Base-by-base conservation (phyloP, 495 filamentous ascomycete species). In the Cairneyella variabilis region DNA sequence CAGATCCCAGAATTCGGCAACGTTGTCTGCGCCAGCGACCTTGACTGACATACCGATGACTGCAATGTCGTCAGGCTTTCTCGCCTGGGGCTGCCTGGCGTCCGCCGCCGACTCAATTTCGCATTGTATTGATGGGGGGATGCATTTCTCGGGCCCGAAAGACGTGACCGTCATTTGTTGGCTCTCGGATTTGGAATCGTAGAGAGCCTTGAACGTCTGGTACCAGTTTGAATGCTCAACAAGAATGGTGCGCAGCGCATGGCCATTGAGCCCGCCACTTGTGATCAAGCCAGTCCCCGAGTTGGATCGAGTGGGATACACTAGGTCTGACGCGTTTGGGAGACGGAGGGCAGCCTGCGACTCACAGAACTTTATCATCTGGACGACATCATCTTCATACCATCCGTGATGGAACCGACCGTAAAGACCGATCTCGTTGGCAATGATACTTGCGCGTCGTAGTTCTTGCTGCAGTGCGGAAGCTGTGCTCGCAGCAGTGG, bases 31-130 rank as follows among this genome's bases (percentile, higher is more conserved):
- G 1, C 76, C 78, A 7, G 77, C 69, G 0, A 73, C 64, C 1
- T 74, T 70, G 44, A 66, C 68, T 0, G 76, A 67, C 75, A 79
- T 78, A 0, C 78, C 77, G 17, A 82, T 62, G 4, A 82, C 67
- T 1, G 78, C 78, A 46, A 82, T 74, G 18, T 70, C 73, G 28
- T 32, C 14, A 14, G 6, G 7, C 6, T 32, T 32, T 7, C 28
- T 32, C 7, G 28, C 6, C 6, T 32, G 14, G 14, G 28, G 7
- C 6, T 6, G 28, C 28, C 28, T 32, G 14, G 6, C 28, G 14
- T 32, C 28, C 7, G 64, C 36, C 8, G 57, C 60, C 12, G 36
- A 39, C 27, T 62, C 59, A 16, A 71, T 28, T 3, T 42, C 39
- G 3, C 58, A 65, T 7, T 63, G 43, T 1, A 75, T 44, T 0